Evolutionary conservation across 345 rosid species (phyloP), one percentile per base, ranked within the genome.

Genomic region (Eucalyptus curtisii): DNA sequence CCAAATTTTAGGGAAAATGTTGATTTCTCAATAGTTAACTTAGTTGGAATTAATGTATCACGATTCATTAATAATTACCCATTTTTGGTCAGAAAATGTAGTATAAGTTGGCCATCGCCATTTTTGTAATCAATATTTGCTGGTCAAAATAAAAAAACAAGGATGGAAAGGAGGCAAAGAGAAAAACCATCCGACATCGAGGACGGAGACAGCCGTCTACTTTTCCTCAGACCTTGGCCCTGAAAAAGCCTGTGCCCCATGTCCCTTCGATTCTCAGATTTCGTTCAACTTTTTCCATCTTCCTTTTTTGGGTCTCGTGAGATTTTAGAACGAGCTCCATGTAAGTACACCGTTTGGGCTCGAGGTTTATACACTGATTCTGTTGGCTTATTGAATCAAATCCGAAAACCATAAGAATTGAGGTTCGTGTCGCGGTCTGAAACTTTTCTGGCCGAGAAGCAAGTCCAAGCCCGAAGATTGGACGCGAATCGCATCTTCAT

Each of bases 191-290:
- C 82, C 92, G 92, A 92, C 92, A 90, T 45, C 86, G 81, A 85
- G 90, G 90, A 90, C 89, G 88, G 80, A 82, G 53, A n/a, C 87
- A 89, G 91, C 89, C 86, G 91, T 89, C 87, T 11, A 37, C 82
- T 19, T 37, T 37, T 59, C 40, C 59, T 27, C 87, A 89, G 90
- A 47, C 88, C 59, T 87, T 87, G 80, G 82, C 90, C 90, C 88
- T 55, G 89, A 57, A 89, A 88, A 86, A 64, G 89, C 87, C 88
- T 76, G 87, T 13, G 64, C 31, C 57, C 5, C 37, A 1, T 86
- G 87, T 90, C 87, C 40, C 86, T 76, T 76, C 82, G 47, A 40
- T 37, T 20, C 47, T 10, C 15, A 40, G 82, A 40, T 76, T 37
- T 76, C 13, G 25, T 19, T 71, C 82, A 5, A 10, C 82, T 37